phyloP scores from a whole-genome alignment of 202 grass and related monocot genomes.

The Panicum virgatum region DNA sequence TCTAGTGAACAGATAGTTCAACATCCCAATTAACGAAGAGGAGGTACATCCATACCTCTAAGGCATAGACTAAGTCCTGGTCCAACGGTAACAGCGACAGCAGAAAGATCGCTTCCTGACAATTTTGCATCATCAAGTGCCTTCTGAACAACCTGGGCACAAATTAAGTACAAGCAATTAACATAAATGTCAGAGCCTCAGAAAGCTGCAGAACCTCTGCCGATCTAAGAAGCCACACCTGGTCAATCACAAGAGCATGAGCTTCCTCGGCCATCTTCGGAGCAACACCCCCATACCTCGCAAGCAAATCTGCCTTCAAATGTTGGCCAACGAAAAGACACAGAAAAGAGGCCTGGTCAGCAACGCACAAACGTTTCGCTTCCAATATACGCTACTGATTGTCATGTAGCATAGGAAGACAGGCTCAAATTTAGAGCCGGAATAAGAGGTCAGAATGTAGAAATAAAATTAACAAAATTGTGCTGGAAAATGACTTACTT shows the following conservation, averaged over 20 bases:
- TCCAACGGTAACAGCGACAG: constrained; percentile 87
- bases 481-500: constrained; percentile 43
- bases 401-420: neutral
- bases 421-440: neutral
- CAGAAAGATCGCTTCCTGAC: constrained; percentile 74
- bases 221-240: constrained; percentile 46
- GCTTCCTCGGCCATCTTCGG: constrained; percentile 98
- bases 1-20: neutral
- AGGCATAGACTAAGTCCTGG: constrained; percentile 93
- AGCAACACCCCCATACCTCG: constrained; percentile 75
- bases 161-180: neutral
- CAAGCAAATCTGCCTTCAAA: constrained; percentile 89
- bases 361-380: neutral
- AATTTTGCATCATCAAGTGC: constrained; percentile 74
- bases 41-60: constrained; percentile 55
- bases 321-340: neutral
- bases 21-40: constrained; percentile 4
- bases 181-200: neutral
- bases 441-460: neutral
- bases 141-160: constrained; percentile 77
- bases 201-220: neutral
- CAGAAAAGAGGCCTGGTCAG: constrained; percentile 1
- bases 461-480: constrained; percentile 11
- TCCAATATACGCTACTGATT: neutral
- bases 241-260: constrained; percentile 76